Conservation (phyloP, 108 stramenopile species). For the Discostella stelligeroides region DNA sequence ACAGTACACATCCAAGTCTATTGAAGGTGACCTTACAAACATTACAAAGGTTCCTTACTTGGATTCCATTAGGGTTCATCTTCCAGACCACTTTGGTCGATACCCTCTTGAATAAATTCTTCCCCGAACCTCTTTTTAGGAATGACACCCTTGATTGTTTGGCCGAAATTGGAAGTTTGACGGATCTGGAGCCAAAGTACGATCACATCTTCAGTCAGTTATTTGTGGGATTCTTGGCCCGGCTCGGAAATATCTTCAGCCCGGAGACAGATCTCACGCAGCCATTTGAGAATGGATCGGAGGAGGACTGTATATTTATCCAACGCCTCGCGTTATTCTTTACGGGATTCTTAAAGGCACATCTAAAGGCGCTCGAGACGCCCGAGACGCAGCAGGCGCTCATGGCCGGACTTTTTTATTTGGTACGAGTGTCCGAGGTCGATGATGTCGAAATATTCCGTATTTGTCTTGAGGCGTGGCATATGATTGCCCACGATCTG, state of each 20-base stretch:
- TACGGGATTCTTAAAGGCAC: conserved; percentile 89
- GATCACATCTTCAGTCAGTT: conserved; percentile 88
- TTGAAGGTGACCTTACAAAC: conserved; percentile 93
- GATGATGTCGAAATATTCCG: conserved; percentile 98
- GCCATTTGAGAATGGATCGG: conserved; percentile 88
- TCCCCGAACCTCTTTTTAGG: conserved; percentile 88
- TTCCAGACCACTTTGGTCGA: conserved; percentile 95
- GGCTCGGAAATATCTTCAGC: conserved; percentile 77
- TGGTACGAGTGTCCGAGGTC: conserved; percentile 94
- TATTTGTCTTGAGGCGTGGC: conserved; percentile 98
- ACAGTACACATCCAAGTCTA: conserved; percentile 80
- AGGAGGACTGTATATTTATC: conserved; percentile 93
- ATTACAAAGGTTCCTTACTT: conserved; percentile 95
- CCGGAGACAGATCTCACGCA: conserved; percentile 85
- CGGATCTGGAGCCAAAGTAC: conserved; percentile 90
- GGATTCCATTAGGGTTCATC: conserved; percentile 98
- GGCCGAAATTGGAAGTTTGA: conserved; percentile 94
- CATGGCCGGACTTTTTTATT: conserved; percentile 90
- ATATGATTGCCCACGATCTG: conserved; percentile 94
- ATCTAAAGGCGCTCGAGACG: conserved; percentile 86
- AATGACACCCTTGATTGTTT: conserved; percentile 96
- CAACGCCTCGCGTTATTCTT: conserved; percentile 95
- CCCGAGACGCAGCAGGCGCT: conserved; percentile 86
- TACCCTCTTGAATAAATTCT: conserved; percentile 92
- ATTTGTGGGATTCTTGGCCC: conserved; percentile 79